Evolutionary conservation across 176 grass and related monocot genomes (phyloP).

Genomic region (Zoysia pacifica): DNA sequence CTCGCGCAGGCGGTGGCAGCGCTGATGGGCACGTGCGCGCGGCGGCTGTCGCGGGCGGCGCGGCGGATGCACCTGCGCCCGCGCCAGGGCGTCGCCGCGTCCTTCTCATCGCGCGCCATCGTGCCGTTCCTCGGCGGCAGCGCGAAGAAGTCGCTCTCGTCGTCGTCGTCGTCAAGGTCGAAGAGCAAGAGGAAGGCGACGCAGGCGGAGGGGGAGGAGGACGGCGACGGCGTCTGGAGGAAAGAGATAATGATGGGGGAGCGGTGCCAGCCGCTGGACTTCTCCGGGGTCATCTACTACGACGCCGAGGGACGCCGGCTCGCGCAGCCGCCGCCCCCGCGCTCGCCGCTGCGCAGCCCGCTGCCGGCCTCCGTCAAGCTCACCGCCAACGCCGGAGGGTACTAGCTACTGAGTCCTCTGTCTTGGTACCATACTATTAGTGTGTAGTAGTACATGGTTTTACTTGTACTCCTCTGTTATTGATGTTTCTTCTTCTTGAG

Average conservation of each 20-base stretch:
- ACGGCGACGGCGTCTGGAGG: conserved; percentile 56
- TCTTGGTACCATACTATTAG: too few relatives aligned
- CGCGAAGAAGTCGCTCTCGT: conserved; percentile 33
- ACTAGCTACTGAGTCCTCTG: too few relatives aligned
- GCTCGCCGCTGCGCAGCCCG: conserved; percentile 67
- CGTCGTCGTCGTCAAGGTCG: conserved; percentile 1
- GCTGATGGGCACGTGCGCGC: conserved; percentile 55
- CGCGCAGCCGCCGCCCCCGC: conserved; percentile 52
- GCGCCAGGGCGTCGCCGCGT: conserved; percentile 24
- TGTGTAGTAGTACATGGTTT: too few relatives aligned
- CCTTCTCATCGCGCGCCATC: conserved; percentile 44
- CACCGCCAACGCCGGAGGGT: conserved; percentile 21
- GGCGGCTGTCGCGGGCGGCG: conserved; percentile 53
- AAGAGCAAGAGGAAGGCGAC: neutral
- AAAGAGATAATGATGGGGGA: conserved; percentile 88
- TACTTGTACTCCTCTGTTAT: too few relatives aligned
- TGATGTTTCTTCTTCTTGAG: too few relatives aligned
- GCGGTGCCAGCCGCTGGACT: conserved; percentile 72
- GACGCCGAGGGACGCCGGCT: conserved; percentile 67
- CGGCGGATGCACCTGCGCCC: conserved; percentile 42
- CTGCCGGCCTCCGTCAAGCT: conserved; percentile 36
- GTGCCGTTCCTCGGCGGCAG: conserved; percentile 46
- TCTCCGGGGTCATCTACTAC: conserved; percentile 89
- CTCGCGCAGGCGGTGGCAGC: conserved; percentile 55
- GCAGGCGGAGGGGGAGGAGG: neutral